phyloP scores from a whole-genome alignment of 2,329 filamentous ascomycete genomes.

The Fusarium torulosum region DNA sequence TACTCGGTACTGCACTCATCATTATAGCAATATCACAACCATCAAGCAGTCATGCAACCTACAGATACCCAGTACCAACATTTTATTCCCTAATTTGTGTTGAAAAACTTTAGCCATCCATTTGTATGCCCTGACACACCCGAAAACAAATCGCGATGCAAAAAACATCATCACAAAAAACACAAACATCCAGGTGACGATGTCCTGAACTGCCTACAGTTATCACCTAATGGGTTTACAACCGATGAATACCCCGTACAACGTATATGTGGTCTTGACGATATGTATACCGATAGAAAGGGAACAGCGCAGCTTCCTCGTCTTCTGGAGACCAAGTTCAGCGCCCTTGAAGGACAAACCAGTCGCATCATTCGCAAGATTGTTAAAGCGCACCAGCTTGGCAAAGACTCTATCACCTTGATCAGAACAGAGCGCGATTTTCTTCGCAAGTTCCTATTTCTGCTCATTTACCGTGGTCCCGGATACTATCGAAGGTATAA shows the following conservation, averaged over 20 bases:
- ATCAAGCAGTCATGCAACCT: no score
- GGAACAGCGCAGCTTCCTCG: fast-evolving
- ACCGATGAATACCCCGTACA: not conserved
- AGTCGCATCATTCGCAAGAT: not conserved
- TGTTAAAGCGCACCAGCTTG: not conserved
- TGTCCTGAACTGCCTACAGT: not conserved
- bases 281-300: not conserved
- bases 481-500: not conserved
- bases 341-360: not conserved
- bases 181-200: not conserved
- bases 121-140: not conserved
- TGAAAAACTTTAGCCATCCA: not conserved
- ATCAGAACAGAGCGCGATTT: not conserved
- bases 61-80: slow-evolving; percentile 1
- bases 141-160: not conserved
- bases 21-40: no score
- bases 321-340: fast-evolving
- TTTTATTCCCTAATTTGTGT: slow-evolving; percentile 3
- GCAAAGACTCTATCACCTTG: not conserved
- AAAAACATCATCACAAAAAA: not conserved
- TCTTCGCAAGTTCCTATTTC: not conserved
- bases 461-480: fast-evolving
- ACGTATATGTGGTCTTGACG: not conserved
- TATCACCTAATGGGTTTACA: not conserved
- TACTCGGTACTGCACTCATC: no score